These are phyloP conservation scores for Arthroderma sp. DNA, from an alignment of 2,329 filamentous ascomycete genomes.

Conservation along the genomic window DNA sequence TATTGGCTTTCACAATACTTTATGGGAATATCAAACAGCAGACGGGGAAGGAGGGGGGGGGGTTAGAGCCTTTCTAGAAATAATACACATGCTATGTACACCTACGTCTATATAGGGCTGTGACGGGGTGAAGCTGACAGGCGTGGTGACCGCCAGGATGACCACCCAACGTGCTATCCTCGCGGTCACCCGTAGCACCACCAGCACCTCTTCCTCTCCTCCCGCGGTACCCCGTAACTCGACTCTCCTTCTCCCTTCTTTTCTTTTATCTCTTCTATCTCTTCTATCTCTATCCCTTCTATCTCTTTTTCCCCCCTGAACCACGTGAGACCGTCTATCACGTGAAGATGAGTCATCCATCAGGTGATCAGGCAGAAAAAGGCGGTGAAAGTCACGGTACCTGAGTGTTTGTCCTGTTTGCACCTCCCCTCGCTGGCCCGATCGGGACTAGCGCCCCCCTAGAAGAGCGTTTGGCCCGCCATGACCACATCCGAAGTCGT, in stretches of 20 bases:
- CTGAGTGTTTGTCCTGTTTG: slow-evolving; percentile 9
- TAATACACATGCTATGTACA: neutral
- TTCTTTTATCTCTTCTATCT: neutral
- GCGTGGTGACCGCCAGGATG: neutral
- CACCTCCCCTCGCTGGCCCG: neutral
- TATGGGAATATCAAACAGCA: neutral
- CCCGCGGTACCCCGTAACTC: neutral
- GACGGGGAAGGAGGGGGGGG: neutral
- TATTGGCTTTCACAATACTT: neutral
- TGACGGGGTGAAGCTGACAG: neutral
- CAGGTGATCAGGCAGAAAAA: neutral
- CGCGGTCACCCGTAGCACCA: neutral
- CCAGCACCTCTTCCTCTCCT: neutral
- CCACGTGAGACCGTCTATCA: neutral
- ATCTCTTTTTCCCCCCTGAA: neutral
- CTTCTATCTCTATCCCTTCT: no score
- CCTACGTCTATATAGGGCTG: neutral
- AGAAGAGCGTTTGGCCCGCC: neutral
- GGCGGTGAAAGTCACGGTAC: neutral
- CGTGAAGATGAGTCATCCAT: neutral
- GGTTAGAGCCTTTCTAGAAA: neutral
- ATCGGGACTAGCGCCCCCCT: neutral
- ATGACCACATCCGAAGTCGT: slow-evolving; percentile 1
- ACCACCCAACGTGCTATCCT: neutral
- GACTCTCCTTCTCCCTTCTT: neutral